Conservation (phyloP, 805 yeast genomes). For the Tetrapisispora arboricola region DNA sequence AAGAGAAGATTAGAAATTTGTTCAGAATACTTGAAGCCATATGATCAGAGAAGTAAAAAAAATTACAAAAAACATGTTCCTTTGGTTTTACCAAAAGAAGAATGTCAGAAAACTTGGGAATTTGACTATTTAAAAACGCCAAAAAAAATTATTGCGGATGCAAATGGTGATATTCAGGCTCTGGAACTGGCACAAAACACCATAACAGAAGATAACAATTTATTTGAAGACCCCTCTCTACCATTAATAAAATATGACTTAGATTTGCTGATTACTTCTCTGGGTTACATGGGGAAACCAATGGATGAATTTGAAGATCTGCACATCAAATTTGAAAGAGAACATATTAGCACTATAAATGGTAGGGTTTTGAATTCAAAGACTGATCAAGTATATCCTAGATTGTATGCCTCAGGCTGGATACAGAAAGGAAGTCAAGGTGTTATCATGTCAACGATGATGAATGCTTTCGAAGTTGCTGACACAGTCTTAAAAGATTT, state of each 20-base stretch:
- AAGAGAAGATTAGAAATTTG: slow-evolving; percentile 59
- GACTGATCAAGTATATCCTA: slow-evolving; percentile 23
- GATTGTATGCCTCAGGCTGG: slow-evolving; percentile 86
- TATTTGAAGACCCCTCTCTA: slow-evolving; percentile 16
- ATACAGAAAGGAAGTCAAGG: slow-evolving; percentile 79
- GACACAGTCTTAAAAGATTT: slow-evolving; percentile 52
- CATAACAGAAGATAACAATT: slow-evolving; percentile 15
- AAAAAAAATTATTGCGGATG: slow-evolving; percentile 32
- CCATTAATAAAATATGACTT: slow-evolving; percentile 28
- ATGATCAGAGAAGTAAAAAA: slow-evolving; percentile 21
- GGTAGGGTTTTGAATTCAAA: slow-evolving; percentile 34
- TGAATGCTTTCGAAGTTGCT: slow-evolving; percentile 70
- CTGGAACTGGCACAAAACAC: slow-evolving; percentile 13
- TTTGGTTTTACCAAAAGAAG: not conserved
- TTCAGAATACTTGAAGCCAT: slow-evolving; percentile 38
- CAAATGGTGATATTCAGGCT: slow-evolving; percentile 31
- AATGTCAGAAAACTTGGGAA: slow-evolving; percentile 41
- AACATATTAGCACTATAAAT: slow-evolving; percentile 36
- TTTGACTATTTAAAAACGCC: slow-evolving; percentile 67
- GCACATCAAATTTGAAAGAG: slow-evolving; percentile 42
- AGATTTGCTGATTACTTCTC: slow-evolving; percentile 66
- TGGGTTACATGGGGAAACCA: slow-evolving; percentile 72
- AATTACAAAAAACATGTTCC: slow-evolving; percentile 19
- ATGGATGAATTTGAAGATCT: slow-evolving; percentile 46
- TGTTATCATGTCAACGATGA: slow-evolving; percentile 83